A percentile compares a stretch with the other conserved stretches of the same genome.
Conservation (phyloP, 768 basidiomycete species). For the Krasilnikovozyma curviuscula region DNA sequence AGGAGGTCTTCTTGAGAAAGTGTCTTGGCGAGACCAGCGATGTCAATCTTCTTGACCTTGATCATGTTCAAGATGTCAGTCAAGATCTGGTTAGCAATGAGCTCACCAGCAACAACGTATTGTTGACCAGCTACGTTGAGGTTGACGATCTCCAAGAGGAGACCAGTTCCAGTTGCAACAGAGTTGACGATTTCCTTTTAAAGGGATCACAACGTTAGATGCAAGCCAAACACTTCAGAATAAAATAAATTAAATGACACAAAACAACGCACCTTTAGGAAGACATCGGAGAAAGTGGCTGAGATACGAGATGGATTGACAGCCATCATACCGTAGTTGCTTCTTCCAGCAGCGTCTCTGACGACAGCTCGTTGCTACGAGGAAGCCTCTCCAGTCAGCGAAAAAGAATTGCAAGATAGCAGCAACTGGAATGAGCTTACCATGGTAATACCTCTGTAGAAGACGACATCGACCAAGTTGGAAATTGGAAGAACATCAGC, state of each 20-base stretch:
- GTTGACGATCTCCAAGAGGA: conserved; percentile 94
- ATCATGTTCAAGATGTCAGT: conserved; percentile 92
- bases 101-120: conserved; percentile 97
- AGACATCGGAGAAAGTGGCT: too few relatives aligned
- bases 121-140: conserved; percentile 77
- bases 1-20: conserved; percentile 83
- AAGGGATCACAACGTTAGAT: too few relatives aligned
- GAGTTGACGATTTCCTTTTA: conserved; percentile 89
- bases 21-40: conserved; percentile 71
- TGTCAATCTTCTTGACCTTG: conserved; percentile 89
- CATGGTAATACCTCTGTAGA: conserved; percentile 99
- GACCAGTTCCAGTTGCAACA: conserved; percentile 54
- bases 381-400: too few relatives aligned
- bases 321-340: conserved; percentile 98
- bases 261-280: too few relatives aligned
- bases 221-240: too few relatives aligned
- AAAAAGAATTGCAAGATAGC: too few relatives aligned
- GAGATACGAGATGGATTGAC: conserved; percentile 20
- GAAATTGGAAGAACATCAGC: conserved; percentile 92
- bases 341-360: conserved; percentile 77
- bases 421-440: too few relatives aligned
- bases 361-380: conserved; percentile 98
- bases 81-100: conserved; percentile 76
- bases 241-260: too few relatives aligned
- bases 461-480: conserved; percentile 88